Evolutionary conservation across 2,329 filamentous ascomycete species (phyloP).

Genomic region (Ascochyta clinopodiicola): DNA sequence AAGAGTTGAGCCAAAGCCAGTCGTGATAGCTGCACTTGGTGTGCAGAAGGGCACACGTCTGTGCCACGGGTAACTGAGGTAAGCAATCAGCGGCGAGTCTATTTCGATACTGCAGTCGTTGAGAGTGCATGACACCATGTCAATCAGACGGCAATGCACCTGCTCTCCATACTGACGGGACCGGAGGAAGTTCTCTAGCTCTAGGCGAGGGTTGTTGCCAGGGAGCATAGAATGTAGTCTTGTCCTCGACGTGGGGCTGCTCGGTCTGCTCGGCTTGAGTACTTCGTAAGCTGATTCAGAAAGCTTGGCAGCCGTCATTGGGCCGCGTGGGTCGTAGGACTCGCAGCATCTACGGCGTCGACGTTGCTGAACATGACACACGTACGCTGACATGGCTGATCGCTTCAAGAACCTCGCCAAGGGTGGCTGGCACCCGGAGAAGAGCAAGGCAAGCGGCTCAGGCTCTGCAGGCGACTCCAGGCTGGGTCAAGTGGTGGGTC

Average conservation of each 20-base stretch:
- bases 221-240: not conserved
- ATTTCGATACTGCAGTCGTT: not conserved
- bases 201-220: not conserved
- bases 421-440: slow-evolving; percentile 57
- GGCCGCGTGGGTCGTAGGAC: slow-evolving; percentile 14
- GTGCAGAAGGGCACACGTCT: not conserved
- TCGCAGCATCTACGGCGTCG: slow-evolving; percentile 11
- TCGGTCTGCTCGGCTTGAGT: not conserved
- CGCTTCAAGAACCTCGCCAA: slow-evolving; percentile 52
- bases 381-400: slow-evolving; percentile 37
- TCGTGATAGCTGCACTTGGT: not conserved
- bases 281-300: not conserved
- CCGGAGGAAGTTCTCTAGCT: not conserved
- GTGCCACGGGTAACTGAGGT: not conserved
- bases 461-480: slow-evolving; percentile 56
- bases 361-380: slow-evolving; percentile 18
- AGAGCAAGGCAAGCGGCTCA: slow-evolving; percentile 39
- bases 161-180: not conserved
- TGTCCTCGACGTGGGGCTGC: not conserved
- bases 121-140: too few relatives aligned
- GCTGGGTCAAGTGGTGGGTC: slow-evolving; percentile 60
- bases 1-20: not conserved
- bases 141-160: not conserved
- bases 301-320: slow-evolving; percentile 35
- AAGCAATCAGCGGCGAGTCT: not conserved